A percentile compares a stretch with the other conserved stretches of the same genome.
These are phyloP conservation scores for Amphibolis antarctica DNA, from an alignment of 106 monocot genomes.

Conservation along the genomic window DNA sequence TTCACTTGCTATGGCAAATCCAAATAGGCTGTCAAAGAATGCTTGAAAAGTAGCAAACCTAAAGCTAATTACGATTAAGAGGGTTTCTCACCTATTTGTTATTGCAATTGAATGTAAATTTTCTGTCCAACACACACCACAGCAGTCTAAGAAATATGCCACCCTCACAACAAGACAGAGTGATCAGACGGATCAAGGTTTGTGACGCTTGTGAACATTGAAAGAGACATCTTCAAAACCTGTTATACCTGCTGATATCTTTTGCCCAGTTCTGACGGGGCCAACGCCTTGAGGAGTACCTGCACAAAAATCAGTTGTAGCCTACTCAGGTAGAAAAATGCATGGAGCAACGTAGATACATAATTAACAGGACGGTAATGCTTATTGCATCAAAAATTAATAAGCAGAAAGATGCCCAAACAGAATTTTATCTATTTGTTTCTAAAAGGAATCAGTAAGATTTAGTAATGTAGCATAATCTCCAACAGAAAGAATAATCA, in stretches of 20 bases:
- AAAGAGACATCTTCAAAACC: slow-evolving; percentile 76
- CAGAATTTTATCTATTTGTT: neutral
- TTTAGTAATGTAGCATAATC: neutral
- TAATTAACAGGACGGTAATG: neutral
- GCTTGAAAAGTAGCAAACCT: neutral
- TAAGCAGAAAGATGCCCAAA: neutral
- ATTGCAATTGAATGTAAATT: no score
- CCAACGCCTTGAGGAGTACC: slow-evolving; percentile 92
- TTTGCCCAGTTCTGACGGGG: slow-evolving; percentile 65
- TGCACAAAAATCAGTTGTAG: slow-evolving; percentile 14
- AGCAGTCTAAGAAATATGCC: neutral
- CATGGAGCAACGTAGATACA: neutral
- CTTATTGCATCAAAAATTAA: neutral
- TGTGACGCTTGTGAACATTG: slow-evolving; percentile 59
- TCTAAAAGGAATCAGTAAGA: neutral
- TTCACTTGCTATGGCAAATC: neutral
- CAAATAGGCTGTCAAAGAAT: neutral
- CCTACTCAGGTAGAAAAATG: neutral
- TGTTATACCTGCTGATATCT: slow-evolving; percentile 83
- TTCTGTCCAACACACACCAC: no score
- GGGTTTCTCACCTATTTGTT: no score
- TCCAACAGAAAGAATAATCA: neutral
- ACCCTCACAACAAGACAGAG: neutral
- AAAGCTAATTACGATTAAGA: no score
- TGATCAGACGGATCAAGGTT: slow-evolving; percentile 1